Percentiles rank a stretch among this genome's conserved stretches.
Evolutionary conservation across 257 asterid genomes (phyloP).

Genomic region (Lavandula angustifolia): DNA sequence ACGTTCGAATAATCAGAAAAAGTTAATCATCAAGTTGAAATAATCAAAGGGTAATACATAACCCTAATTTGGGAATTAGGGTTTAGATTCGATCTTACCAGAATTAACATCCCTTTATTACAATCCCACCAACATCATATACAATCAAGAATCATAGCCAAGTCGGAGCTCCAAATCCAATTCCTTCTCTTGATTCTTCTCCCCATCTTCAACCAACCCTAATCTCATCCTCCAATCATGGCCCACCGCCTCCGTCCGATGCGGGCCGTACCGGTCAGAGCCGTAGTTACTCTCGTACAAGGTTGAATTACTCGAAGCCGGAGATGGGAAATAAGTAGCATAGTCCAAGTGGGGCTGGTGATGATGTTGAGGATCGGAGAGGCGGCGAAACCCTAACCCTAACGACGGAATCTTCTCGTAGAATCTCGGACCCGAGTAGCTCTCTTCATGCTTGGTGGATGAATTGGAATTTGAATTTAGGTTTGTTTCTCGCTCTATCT

Average conservation of each 20-base stretch:
- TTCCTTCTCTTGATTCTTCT: slow-evolving; percentile 45
- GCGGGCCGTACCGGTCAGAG: slow-evolving; percentile 3
- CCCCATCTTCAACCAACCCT: slow-evolving; percentile 40
- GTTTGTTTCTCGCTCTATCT: slow-evolving; percentile 48
- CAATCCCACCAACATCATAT: neutral
- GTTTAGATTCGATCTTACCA: no score
- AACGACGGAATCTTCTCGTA: slow-evolving; percentile 3
- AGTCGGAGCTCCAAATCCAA: slow-evolving; percentile 90
- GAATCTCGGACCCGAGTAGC: slow-evolving; percentile 20
- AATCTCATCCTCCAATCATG: slow-evolving; percentile 50
- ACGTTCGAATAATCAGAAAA: no score
- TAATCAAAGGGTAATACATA: no score
- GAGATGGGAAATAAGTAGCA: slow-evolving; percentile 32
- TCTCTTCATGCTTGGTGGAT: neutral
- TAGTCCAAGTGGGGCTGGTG: slow-evolving; percentile 12
- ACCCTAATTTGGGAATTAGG: no score
- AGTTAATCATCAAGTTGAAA: no score
- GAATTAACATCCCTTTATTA: slow-evolving; percentile 24
- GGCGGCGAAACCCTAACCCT: no score
- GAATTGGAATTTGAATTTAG: slow-evolving; percentile 24
- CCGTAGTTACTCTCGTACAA: slow-evolving; percentile 4
- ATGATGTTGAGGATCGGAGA: neutral
- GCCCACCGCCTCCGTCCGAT: slow-evolving; percentile 24
- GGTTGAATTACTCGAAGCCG: slow-evolving; percentile 24
- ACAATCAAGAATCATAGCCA: slow-evolving; percentile 36